Conservation (phyloP, 176 grass and related monocot species). For the Paspalum vaginatum region DNA sequence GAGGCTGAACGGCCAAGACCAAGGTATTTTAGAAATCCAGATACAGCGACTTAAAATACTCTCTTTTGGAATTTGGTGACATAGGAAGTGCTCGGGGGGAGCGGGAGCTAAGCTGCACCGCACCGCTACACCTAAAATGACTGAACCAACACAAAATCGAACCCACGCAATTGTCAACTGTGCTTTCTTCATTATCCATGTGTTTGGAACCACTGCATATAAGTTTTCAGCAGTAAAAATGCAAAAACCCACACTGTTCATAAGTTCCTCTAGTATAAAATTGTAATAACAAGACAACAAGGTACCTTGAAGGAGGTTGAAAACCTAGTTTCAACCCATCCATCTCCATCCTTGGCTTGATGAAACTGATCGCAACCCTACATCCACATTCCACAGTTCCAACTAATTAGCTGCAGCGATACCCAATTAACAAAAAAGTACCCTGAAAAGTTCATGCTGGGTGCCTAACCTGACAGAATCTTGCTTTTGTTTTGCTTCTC, state of each 20-base stretch:
- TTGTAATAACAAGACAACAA: conserved; percentile 9
- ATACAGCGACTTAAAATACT: conserved; percentile 12
- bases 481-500: conserved; percentile 87
- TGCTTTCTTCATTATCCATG: background rate
- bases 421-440: conserved; percentile 8
- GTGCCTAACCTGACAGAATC: conserved; percentile 88
- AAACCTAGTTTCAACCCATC: conserved; percentile 93
- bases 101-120: too few species aligned
- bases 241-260: background rate
- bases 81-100: too few species aligned
- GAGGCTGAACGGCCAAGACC: conserved; percentile 7
- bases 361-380: conserved; percentile 87
- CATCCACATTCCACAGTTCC: conserved; percentile 35
- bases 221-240: conserved; percentile 14
- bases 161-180: conserved; percentile 4
- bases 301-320: conserved; percentile 69
- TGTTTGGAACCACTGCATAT: conserved; percentile 30
- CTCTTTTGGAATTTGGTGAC: background rate
- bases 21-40: conserved; percentile 19
- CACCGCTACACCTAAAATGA: conserved; percentile 27
- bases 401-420: conserved; percentile 22
- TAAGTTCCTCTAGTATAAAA: conserved; percentile 29
- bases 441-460: conserved; percentile 28
- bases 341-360: conserved; percentile 97
- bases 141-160: background rate